Conservation (phyloP, 2,329 filamentous ascomycete genomes). For the Penicillium sp. region DNA sequence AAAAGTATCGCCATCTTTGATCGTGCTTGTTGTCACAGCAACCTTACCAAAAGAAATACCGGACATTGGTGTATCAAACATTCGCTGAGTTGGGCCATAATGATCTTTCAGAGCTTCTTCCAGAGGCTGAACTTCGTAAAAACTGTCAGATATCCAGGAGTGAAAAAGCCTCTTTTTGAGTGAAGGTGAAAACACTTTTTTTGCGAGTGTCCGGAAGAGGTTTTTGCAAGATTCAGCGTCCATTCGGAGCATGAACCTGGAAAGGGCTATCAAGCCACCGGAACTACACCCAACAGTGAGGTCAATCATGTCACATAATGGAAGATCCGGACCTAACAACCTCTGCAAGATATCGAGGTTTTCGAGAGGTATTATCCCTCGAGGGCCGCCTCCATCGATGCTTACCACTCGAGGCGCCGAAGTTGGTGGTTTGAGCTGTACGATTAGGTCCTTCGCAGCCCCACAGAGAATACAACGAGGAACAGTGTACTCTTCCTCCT, state of each 20-base stretch:
- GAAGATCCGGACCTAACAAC: background rate
- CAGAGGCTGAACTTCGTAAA: background rate
- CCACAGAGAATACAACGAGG: conserved; percentile 29
- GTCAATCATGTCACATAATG: background rate
- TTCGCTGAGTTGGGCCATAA: background rate
- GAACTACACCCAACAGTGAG: background rate
- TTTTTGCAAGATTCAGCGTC: background rate
- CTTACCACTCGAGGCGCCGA: conserved; percentile 27
- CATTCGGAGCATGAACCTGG: background rate
- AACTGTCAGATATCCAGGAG: background rate
- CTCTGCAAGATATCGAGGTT: conserved; percentile 9
- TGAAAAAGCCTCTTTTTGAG: background rate
- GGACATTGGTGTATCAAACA: background rate
- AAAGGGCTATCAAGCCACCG: background rate
- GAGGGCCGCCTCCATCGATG: conserved; percentile 37
- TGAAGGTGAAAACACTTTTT: background rate
- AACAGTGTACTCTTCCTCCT: conserved; percentile 9
- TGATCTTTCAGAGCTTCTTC: background rate
- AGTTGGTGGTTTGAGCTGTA: conserved; percentile 34
- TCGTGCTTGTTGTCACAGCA: background rate
- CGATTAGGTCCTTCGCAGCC: conserved; percentile 13
- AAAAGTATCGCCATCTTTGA: background rate
- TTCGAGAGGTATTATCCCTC: conserved; percentile 17
- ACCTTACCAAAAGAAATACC: background rate
- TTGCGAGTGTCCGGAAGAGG: background rate